Evolutionary conservation across 202 grass and related monocot genomes (phyloP).

Genomic region (Eragrostis tef): DNA sequence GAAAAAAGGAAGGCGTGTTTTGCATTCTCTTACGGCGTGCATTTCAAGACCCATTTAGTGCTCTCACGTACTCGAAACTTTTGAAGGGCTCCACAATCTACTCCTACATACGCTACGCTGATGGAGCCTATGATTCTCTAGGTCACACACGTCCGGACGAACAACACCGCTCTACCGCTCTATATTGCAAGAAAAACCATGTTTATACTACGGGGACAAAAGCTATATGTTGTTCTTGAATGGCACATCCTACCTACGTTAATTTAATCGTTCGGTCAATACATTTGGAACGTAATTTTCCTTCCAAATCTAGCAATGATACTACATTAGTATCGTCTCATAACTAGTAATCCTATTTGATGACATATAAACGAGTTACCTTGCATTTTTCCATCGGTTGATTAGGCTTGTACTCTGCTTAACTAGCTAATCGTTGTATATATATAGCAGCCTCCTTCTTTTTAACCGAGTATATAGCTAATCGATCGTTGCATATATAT

Average conservation of each 20-base stretch:
- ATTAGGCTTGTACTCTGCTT: no score
- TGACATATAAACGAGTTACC: no score
- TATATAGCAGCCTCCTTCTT: no score
- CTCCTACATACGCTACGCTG: not conserved
- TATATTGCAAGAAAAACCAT: not conserved
- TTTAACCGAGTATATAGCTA: no score
- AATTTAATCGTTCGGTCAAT: not conserved
- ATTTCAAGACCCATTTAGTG: not conserved
- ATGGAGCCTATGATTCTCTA: not conserved
- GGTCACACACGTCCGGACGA: constrained; percentile 1
- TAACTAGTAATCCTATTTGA: no score
- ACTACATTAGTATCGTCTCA: no score
- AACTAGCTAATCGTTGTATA: no score
- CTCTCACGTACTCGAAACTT: not conserved
- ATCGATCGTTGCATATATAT: no score
- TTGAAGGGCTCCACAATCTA: not conserved
- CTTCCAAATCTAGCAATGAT: no score
- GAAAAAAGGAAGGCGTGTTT: not conserved
- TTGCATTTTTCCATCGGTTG: no score
- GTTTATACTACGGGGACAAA: not conserved
- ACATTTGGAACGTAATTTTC: no score
- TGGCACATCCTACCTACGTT: not conserved
- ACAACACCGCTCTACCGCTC: not conserved
- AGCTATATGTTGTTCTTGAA: not conserved
- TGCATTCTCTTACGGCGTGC: not conserved